phyloP scores from a whole-genome alignment of 164 flowering plant genomes.

The Santalum album region DNA sequence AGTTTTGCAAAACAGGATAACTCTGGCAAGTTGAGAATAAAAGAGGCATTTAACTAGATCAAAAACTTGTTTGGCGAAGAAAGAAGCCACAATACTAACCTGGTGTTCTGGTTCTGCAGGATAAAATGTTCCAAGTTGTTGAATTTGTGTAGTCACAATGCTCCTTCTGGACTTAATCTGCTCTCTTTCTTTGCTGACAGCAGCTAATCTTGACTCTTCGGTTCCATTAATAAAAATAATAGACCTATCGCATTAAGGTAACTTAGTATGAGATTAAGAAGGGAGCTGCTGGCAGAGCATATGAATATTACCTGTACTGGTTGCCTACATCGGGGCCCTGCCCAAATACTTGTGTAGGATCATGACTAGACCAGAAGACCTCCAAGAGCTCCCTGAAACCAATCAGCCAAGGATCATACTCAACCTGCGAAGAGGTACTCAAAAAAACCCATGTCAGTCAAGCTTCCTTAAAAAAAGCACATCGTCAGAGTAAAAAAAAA shows the following conservation, averaged over 20 bases:
- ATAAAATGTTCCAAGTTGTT: constrained; percentile 53
- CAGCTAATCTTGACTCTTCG: constrained; percentile 75
- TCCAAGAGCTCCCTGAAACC: constrained; percentile 74
- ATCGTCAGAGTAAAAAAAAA: background rate
- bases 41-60: too few species aligned
- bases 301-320: constrained; percentile 64
- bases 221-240: constrained; percentile 78
- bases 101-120: constrained; percentile 96
- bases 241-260: constrained; percentile 39
- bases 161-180: constrained; percentile 58
- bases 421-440: constrained; percentile 51
- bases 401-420: constrained; percentile 70
- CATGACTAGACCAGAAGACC: constrained; percentile 93
- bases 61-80: too few species aligned
- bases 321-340: constrained; percentile 98
- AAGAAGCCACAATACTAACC: constrained; percentile 26
- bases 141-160: constrained; percentile 81
- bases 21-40: too few species aligned
- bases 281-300: background rate
- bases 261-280: background rate
- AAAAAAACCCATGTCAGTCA: constrained; percentile 7
- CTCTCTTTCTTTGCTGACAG: constrained; percentile 77
- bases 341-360: constrained; percentile 90
- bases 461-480: background rate
- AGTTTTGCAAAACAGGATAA: too few species aligned